Evolutionary conservation across 108 stramenopile genomes (phyloP).

Genomic region (Nitzschia sp.): DNA sequence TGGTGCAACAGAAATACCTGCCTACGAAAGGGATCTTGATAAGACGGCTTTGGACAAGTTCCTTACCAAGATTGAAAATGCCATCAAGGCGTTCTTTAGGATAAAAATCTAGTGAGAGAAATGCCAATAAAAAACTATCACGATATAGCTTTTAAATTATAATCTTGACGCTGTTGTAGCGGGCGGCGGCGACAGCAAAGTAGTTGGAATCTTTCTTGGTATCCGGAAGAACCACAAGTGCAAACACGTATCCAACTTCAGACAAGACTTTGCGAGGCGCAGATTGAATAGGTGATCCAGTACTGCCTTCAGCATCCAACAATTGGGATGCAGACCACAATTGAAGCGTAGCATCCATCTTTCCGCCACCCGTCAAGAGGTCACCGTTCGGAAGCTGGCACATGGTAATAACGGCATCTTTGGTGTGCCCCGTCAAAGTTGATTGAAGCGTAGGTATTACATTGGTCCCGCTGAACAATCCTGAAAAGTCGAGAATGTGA

Average conservation of each 20-base stretch:
- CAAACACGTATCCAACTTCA: slow-evolving; percentile 56
- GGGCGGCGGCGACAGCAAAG: slow-evolving; percentile 53
- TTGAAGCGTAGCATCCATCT: slow-evolving; percentile 49
- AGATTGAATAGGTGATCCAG: too few species aligned
- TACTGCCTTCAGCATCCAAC: background rate
- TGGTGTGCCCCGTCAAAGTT: slow-evolving; percentile 38
- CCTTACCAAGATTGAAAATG: slow-evolving; percentile 35
- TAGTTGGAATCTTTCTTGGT: slow-evolving; percentile 16
- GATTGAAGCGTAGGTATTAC: background rate
- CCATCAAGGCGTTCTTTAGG: slow-evolving; percentile 29
- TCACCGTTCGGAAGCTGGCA: slow-evolving; percentile 50
- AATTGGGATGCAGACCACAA: slow-evolving; percentile 38
- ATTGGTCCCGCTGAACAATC: background rate
- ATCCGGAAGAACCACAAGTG: slow-evolving; percentile 40
- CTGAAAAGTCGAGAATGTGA: slow-evolving; percentile 25
- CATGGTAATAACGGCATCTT: slow-evolving; percentile 45
- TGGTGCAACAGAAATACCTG: slow-evolving; percentile 2
- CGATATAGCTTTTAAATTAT: slow-evolving; percentile 21
- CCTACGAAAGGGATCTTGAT: slow-evolving; percentile 21
- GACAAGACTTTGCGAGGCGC: slow-evolving; percentile 3
- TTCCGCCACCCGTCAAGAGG: slow-evolving; percentile 52
- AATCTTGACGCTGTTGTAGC: slow-evolving; percentile 59
- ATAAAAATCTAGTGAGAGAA: slow-evolving; percentile 22
- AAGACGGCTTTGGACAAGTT: slow-evolving; percentile 36
- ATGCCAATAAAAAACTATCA: background rate